Percentiles rank a stretch among this genome's conserved stretches.
Conservation (phyloP, 2,329 filamentous ascomycete species). For the Chaetomium sp. region DNA sequence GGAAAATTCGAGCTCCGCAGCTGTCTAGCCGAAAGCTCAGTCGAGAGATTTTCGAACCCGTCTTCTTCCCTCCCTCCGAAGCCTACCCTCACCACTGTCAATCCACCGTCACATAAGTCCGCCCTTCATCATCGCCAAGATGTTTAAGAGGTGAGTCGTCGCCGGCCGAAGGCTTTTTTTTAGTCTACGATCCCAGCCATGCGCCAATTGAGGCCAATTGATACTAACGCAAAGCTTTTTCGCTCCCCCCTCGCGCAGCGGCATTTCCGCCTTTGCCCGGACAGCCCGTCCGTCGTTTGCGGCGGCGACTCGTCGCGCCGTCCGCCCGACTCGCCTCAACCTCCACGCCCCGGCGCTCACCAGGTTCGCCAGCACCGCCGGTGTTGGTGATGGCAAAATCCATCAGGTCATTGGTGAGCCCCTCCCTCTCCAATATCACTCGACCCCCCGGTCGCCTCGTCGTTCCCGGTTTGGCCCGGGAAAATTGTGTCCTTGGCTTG, state of each 20-base stretch:
- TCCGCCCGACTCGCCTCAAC: slow-evolving; percentile 50
- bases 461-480: slow-evolving; percentile 27
- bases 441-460: too few relatives aligned
- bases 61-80: slow-evolving; percentile 24
- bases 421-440: background rate
- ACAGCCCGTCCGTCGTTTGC: slow-evolving; percentile 56
- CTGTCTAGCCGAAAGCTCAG: slow-evolving; percentile 25
- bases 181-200: background rate
- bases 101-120: slow-evolving; percentile 34
- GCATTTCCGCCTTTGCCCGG: slow-evolving; percentile 59
- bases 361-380: slow-evolving; percentile 53
- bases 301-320: slow-evolving; percentile 51
- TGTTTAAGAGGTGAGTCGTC: slow-evolving; percentile 71
- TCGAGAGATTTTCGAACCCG: slow-evolving; percentile 28
- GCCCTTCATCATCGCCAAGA: slow-evolving; percentile 66
- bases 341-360: slow-evolving; percentile 50
- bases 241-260: slow-evolving; percentile 41
- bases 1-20: slow-evolving; percentile 24
- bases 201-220: slow-evolving; percentile 37
- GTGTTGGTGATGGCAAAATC: slow-evolving; percentile 60
- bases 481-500: slow-evolving; percentile 27
- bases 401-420: slow-evolving; percentile 50
- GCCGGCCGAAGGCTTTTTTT: slow-evolving; percentile 6
- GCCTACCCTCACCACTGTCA: slow-evolving; percentile 21
- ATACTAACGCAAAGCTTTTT: slow-evolving; percentile 33